Evolutionary conservation across 139 green algal species (phyloP).

Genomic region (Spirogloea muscicola): DNA sequence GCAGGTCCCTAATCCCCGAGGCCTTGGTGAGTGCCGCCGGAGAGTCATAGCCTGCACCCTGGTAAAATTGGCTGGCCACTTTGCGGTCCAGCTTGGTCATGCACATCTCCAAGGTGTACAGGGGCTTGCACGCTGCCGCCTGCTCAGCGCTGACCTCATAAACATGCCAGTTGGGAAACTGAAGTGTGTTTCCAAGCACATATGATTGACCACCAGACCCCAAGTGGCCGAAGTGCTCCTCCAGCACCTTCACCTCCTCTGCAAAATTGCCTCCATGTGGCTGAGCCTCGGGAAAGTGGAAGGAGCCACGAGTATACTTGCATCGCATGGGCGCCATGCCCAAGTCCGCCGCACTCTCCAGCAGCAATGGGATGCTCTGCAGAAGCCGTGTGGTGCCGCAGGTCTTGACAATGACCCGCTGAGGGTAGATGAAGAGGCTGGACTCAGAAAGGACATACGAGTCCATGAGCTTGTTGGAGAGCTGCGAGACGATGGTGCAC

Average conservation of each 20-base stretch:
- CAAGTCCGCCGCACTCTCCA: constrained; percentile 65
- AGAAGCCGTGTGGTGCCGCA: constrained; percentile 91
- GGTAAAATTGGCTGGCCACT: constrained; percentile 72
- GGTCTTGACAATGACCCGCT: constrained; percentile 92
- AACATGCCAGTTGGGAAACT: constrained; percentile 78
- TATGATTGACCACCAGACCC: constrained; percentile 63
- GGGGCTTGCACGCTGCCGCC: constrained; percentile 31
- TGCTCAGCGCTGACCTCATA: constrained; percentile 65
- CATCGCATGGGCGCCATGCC: constrained; percentile 59
- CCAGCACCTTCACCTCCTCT: constrained; percentile 70
- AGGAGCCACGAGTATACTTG: constrained; percentile 88
- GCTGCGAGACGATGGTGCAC: constrained; percentile 89
- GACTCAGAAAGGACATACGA: constrained; percentile 96
- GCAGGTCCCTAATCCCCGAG: constrained; percentile 66
- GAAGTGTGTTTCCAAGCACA: constrained; percentile 59
- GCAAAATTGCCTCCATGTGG: constrained; percentile 68
- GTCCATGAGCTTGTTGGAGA: constrained; percentile 76
- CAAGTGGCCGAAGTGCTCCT: constrained; percentile 69
- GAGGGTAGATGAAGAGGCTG: constrained; percentile 91
- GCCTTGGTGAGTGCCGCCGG: constrained; percentile 54
- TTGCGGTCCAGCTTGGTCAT: constrained; percentile 80
- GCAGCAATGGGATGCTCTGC: constrained; percentile 65
- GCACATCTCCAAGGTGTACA: constrained; percentile 91
- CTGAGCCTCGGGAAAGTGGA: constrained; percentile 83
- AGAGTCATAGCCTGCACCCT: constrained; percentile 49